phyloP scores from a whole-genome alignment of 2,329 filamentous ascomycete genomes.

The Paraphaeosphaeria minitans region DNA sequence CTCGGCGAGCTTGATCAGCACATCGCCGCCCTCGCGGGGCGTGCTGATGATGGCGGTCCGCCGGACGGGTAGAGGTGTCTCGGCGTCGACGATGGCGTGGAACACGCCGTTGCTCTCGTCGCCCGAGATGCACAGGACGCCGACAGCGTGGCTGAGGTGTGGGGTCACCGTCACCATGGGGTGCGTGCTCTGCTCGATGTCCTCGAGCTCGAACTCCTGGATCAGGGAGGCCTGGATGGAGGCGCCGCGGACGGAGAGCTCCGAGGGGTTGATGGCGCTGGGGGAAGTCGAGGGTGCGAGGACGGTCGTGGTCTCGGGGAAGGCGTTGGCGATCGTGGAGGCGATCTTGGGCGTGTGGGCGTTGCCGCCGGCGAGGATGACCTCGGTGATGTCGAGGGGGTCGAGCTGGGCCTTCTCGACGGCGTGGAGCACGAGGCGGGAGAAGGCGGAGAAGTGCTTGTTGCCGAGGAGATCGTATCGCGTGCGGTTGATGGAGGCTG shows the following conservation, averaged over 20 bases:
- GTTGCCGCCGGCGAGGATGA: constrained; percentile 89
- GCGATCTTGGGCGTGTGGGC: constrained; percentile 95
- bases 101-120: constrained; percentile 71
- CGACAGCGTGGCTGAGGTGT: constrained; percentile 86
- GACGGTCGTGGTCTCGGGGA: constrained; percentile 78
- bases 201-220: constrained; percentile 89
- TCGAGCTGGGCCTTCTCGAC: constrained; percentile 93
- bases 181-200: constrained; percentile 96
- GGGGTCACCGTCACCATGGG: constrained; percentile 92
- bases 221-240: constrained; percentile 95
- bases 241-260: constrained; percentile 85
- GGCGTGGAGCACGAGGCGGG: constrained; percentile 79
- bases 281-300: constrained; percentile 80
- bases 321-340: constrained; percentile 75
- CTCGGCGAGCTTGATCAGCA: constrained; percentile 82
- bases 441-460: constrained; percentile 89
- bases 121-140: constrained; percentile 71
- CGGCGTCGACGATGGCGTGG: constrained; percentile 77
- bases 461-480: constrained; percentile 88
- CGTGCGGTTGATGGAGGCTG: constrained; percentile 87
- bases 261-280: constrained; percentile 87
- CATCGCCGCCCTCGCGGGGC: constrained; percentile 81
- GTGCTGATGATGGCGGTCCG: constrained; percentile 78
- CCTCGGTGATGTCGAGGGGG: constrained; percentile 90
- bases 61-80: constrained; percentile 89